Evolutionary conservation across 2,329 filamentous ascomycete genomes (phyloP).

Genomic region (Cercospora zeina): DNA sequence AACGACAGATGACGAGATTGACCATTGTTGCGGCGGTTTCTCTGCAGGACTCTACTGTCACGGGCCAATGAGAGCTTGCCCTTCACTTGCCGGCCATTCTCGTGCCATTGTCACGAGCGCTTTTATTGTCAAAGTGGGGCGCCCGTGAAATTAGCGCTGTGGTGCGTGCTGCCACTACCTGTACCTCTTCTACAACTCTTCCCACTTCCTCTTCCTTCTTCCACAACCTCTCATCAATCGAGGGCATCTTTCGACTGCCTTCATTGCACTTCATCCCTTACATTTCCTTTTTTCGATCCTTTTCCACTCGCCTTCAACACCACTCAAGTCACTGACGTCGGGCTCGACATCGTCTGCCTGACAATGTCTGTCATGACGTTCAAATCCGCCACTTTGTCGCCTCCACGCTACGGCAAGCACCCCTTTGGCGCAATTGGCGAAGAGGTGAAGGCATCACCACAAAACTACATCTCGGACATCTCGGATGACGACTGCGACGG

Average conservation of each 20-base stretch:
- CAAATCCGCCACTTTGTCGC: background rate
- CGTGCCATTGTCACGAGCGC: slow-evolving; percentile 1
- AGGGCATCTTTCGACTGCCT: background rate
- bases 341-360: background rate
- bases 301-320: background rate
- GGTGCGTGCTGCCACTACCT: background rate
- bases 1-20: background rate
- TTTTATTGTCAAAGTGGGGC: background rate
- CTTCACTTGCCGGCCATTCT: slow-evolving; percentile 5
- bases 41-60: background rate
- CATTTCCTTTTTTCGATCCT: background rate
- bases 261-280: background rate
- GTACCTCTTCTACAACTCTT: background rate
- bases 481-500: slow-evolving; percentile 10
- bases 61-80: background rate
- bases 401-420: background rate
- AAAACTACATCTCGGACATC: background rate
- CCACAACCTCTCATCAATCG: background rate
- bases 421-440: slow-evolving; percentile 17
- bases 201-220: background rate
- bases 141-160: background rate
- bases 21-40: background rate
- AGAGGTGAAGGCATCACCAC: slow-evolving; percentile 2
- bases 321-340: background rate
- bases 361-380: background rate